A percentile compares a stretch with the other conserved stretches of the same genome.
phyloP scores from a whole-genome alignment of 257 asterid species.

The Primulina huaijiensis region DNA sequence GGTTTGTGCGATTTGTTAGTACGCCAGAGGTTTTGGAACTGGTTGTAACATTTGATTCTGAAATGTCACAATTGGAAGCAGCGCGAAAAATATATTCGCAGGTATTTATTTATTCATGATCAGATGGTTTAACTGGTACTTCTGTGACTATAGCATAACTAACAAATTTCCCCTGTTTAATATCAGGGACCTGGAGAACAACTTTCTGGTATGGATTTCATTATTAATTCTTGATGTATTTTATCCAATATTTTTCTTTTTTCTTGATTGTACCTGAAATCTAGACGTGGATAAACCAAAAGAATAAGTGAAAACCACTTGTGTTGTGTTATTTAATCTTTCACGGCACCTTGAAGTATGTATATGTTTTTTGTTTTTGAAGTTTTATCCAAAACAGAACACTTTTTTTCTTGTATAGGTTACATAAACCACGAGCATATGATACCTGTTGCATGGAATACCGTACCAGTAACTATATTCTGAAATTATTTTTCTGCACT shows the following conservation, averaged over 20 bases:
- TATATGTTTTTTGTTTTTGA: not conserved
- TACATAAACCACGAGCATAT: not conserved
- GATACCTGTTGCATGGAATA: not conserved
- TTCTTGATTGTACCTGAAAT: conserved; percentile 11
- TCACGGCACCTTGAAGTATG: conserved; percentile 1
- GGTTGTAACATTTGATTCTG: conserved; percentile 69
- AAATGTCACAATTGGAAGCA: conserved; percentile 91
- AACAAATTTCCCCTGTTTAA: conserved; percentile 25
- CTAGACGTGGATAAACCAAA: conserved; percentile 12
- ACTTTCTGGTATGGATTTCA: conserved; percentile 44
- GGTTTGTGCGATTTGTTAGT: conserved; percentile 90
- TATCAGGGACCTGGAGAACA: conserved; percentile 77
- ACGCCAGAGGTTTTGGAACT: conserved; percentile 85
- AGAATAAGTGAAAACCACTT: not conserved
- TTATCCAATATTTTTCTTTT: conserved; percentile 5
- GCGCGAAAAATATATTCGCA: conserved; percentile 77
- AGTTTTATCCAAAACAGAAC: not conserved
- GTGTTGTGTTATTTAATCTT: not conserved
- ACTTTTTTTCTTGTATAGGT: not conserved
- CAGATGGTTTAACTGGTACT: conserved; percentile 8
- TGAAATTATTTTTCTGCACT: not conserved
- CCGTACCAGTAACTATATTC: not conserved
- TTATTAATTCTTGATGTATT: conserved; percentile 13
- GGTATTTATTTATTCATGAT: conserved; percentile 34
- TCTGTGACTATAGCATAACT: conserved; percentile 17